Percentiles rank a stretch among this genome's conserved stretches.
Evolutionary conservation across 2,329 filamentous ascomycete species (phyloP).

Genomic region (Penicillium glabrum): DNA sequence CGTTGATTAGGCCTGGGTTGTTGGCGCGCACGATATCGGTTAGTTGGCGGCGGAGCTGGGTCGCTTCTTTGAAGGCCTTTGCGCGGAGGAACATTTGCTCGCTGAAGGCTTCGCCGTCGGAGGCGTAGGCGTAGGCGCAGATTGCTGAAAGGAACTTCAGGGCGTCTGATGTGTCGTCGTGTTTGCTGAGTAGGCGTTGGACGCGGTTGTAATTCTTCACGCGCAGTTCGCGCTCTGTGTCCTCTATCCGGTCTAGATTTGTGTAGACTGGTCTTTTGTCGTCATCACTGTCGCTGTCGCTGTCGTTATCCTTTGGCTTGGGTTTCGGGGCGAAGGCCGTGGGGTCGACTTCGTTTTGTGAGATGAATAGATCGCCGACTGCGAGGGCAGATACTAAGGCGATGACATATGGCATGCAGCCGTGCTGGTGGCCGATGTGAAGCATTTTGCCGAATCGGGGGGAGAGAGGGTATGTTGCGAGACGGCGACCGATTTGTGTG

Average conservation of each 20-base stretch:
- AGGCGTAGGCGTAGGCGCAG: conserved; percentile 78
- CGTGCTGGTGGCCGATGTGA: conserved; percentile 79
- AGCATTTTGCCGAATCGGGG: conserved; percentile 90
- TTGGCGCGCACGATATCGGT: conserved; percentile 76
- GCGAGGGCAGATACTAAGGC: conserved; percentile 86
- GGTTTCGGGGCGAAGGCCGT: conserved; percentile 32
- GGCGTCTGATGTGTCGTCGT: conserved; percentile 82
- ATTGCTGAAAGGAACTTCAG: conserved; percentile 88
- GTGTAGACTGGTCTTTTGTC: conserved; percentile 49
- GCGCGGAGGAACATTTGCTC: conserved; percentile 78
- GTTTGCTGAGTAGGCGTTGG: conserved; percentile 74
- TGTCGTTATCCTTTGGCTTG: conserved; percentile 32
- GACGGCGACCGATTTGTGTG: conserved; percentile 74
- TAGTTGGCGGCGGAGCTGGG: conserved; percentile 79
- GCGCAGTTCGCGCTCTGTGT: conserved; percentile 66
- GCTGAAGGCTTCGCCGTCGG: conserved; percentile 69
- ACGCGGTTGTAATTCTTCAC: conserved; percentile 67
- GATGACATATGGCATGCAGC: conserved; percentile 81
- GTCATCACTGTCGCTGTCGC: conserved; percentile 44
- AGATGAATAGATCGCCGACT: conserved; percentile 82
- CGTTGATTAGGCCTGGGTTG: conserved; percentile 52
- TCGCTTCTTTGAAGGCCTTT: conserved; percentile 84
- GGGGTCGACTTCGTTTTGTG: conserved; percentile 74
- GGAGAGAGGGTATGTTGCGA: conserved; percentile 86
- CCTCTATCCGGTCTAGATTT: conserved; percentile 68